These are phyloP conservation scores for Neolentinus lepideus DNA, from an alignment of 1,284 basidiomycete genomes.

Conservation along the genomic window DNA sequence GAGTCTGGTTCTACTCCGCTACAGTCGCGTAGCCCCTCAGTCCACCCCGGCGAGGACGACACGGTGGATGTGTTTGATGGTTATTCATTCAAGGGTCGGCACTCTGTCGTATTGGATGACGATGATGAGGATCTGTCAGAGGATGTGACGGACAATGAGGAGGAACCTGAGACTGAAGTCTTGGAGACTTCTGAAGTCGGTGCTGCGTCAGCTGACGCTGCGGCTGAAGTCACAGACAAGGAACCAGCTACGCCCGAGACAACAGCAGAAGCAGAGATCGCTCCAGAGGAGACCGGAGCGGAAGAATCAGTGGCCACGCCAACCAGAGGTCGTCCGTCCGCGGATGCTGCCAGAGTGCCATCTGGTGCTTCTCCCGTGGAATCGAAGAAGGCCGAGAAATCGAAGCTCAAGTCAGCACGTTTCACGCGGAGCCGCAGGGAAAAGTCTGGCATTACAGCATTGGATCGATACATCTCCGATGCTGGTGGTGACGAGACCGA, in stretches of 20 bases:
- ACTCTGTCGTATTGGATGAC: slow-evolving; percentile 70
- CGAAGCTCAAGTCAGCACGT: slow-evolving; percentile 10
- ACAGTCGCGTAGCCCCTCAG: slow-evolving; percentile 65
- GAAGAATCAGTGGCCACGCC: slow-evolving; percentile 18
- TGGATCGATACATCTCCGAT: slow-evolving; percentile 63
- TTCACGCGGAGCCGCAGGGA: slow-evolving; percentile 43
- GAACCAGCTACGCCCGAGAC: background rate
- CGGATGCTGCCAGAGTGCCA: slow-evolving; percentile 6
- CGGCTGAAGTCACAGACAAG: background rate
- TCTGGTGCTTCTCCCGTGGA: slow-evolving; percentile 9
- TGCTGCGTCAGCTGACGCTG: slow-evolving; percentile 21
- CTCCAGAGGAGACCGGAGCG: slow-evolving; percentile 56
- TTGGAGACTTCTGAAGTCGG: slow-evolving; percentile 14
- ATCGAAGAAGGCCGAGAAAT: slow-evolving; percentile 1
- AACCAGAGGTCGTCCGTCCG: background rate
- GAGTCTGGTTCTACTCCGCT: slow-evolving; percentile 63
- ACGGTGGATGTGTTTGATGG: slow-evolving; percentile 76
- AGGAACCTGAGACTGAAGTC: slow-evolving; percentile 20
- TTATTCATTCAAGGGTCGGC: slow-evolving; percentile 81
- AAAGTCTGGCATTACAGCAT: slow-evolving; percentile 70
- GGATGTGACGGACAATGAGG: slow-evolving; percentile 39
- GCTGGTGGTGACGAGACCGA: slow-evolving; percentile 46
- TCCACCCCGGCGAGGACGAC: slow-evolving; percentile 44
- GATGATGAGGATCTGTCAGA: slow-evolving; percentile 40
- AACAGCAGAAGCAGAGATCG: slow-evolving; percentile 57